phyloP scores from a whole-genome alignment of 2,329 filamentous ascomycete genomes.

The Herpotrichia juniperi region DNA sequence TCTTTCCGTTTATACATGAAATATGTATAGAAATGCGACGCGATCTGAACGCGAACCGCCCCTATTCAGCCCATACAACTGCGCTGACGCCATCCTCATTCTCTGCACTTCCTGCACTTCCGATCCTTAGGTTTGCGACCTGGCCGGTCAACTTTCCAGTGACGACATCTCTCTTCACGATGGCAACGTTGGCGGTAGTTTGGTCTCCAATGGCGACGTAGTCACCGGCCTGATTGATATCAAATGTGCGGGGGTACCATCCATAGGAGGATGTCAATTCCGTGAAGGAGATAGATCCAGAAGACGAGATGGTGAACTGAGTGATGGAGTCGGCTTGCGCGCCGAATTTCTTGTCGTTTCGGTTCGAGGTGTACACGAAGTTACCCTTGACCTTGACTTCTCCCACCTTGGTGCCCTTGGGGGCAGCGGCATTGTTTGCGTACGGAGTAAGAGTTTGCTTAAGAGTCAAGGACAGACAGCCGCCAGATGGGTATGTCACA shows the following conservation, averaged over 20 bases:
- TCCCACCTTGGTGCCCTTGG: conserved; percentile 35
- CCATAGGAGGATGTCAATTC: conserved; percentile 37
- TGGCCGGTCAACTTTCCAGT: conserved; percentile 34
- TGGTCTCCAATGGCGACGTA: conserved; percentile 40
- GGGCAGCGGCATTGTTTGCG: conserved; percentile 33
- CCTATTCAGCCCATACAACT: conserved; percentile 42
- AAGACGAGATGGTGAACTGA: conserved; percentile 37
- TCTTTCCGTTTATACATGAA: background rate
- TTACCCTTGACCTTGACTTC: conserved; percentile 41
- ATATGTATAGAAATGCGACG: background rate
- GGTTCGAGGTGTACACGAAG: conserved; percentile 42
- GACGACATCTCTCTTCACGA: conserved; percentile 32
- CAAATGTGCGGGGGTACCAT: conserved; percentile 43
- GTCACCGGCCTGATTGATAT: conserved; percentile 40
- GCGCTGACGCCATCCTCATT: conserved; percentile 41
- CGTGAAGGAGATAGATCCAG: conserved; percentile 34
- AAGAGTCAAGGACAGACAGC: conserved; percentile 37
- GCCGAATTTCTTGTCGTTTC: conserved; percentile 44
- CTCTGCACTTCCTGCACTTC: conserved; percentile 29
- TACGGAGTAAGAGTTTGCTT: conserved; percentile 42
- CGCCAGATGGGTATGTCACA: conserved; percentile 34
- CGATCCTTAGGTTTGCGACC: conserved; percentile 34
- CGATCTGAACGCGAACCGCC: background rate
- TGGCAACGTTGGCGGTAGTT: conserved; percentile 39
- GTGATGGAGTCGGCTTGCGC: conserved; percentile 40